Conservation (phyloP, 1,284 basidiomycete genomes). For the Cryptococcus sp. region DNA sequence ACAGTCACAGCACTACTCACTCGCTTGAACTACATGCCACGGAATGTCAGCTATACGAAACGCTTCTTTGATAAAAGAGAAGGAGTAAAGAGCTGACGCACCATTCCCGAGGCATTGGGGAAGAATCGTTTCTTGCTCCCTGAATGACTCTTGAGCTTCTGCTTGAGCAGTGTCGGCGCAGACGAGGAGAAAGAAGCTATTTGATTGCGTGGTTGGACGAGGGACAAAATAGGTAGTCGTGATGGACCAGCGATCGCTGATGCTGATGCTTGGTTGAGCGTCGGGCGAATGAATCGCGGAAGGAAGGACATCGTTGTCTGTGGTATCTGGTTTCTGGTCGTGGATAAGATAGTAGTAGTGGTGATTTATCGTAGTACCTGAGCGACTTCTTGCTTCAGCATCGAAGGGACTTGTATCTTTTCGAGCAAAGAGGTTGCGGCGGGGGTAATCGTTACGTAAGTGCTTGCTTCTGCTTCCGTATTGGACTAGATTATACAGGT, state of each 20-base stretch:
- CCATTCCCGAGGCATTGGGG: slow-evolving; percentile 33
- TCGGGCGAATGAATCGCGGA: slow-evolving; percentile 7
- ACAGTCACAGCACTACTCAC: not conserved
- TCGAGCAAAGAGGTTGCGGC: no score
- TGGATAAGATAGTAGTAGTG: no score
- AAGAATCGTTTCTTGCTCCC: slow-evolving; percentile 47
- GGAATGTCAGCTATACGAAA: no score
- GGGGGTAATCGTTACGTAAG: no score
- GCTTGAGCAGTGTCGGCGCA: slow-evolving; percentile 3
- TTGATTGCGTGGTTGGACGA: no score
- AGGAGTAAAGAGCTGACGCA: slow-evolving; percentile 15
- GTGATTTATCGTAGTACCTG: no score
- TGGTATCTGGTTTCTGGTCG: not conserved
- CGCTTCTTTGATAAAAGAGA: no score
- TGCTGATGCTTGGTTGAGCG: not conserved
- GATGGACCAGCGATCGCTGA: slow-evolving; percentile 9
- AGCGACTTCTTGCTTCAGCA: no score
- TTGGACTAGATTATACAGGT: no score
- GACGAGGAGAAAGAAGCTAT: slow-evolving; percentile 9
- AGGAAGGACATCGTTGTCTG: slow-evolving; percentile 11
- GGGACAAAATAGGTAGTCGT: slow-evolving; percentile 1
- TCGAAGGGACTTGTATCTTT: no score
- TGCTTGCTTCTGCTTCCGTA: no score
- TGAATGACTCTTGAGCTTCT: slow-evolving; percentile 40
- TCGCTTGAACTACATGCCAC: not conserved